phyloP scores from a whole-genome alignment of 1,139 yeast species.

The Candida gigantensis region DNA sequence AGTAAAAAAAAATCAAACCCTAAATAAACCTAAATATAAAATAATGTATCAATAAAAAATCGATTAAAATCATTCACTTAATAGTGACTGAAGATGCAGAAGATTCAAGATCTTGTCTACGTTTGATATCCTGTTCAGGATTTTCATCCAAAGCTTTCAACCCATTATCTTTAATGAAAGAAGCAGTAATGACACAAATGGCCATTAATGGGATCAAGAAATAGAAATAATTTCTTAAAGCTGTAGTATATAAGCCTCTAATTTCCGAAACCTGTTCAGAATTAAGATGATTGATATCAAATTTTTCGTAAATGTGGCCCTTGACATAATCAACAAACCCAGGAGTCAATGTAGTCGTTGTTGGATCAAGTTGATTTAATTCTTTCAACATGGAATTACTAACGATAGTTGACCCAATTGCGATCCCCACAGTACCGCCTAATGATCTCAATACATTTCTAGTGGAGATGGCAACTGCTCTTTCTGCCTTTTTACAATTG shows the following conservation, averaged over 20 bases:
- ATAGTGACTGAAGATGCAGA: slow-evolving; percentile 14
- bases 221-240: slow-evolving; percentile 40
- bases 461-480: slow-evolving; percentile 58
- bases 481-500: slow-evolving; percentile 48
- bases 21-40: not conserved
- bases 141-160: slow-evolving; percentile 38
- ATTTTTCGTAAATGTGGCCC: slow-evolving; percentile 20
- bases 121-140: slow-evolving; percentile 7
- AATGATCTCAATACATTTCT: slow-evolving; percentile 54
- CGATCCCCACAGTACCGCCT: slow-evolving; percentile 51
- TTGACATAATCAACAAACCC: slow-evolving; percentile 20
- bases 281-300: slow-evolving; percentile 19
- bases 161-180: slow-evolving; percentile 43
- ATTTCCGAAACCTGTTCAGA: slow-evolving; percentile 25
- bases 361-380: slow-evolving; percentile 7
- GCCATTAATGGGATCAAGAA: slow-evolving; percentile 44
- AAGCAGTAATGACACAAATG: slow-evolving; percentile 34
- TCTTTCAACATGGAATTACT: slow-evolving; percentile 21
- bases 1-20: not conserved
- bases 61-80: not conserved
- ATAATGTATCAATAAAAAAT: not conserved
- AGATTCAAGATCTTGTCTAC: slow-evolving; percentile 12
- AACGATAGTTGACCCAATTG: slow-evolving; percentile 27
- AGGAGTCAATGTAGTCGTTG: slow-evolving; percentile 12
- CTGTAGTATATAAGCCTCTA: slow-evolving; percentile 30